Base-by-base conservation (phyloP, 73 alveolate genomes). In the Paramecium biaurelia region DNA sequence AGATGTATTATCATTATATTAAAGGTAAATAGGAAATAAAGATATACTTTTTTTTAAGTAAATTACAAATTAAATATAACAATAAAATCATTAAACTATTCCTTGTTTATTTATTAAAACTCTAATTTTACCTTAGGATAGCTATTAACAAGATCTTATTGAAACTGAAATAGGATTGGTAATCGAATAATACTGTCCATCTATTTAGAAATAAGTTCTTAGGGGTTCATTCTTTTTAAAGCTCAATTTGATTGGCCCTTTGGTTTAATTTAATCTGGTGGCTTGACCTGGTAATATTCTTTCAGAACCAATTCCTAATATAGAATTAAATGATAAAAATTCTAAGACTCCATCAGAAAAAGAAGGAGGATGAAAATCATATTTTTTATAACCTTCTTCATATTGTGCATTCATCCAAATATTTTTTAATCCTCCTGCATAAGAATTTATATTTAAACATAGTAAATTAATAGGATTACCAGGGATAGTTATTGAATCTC, bases 341-440 rank as follows among this genome's bases (percentile, higher is more conserved):
- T 96, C 98, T 53, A 96, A 92, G 38, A 59, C 85, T 26, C 96
- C 98, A 92, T 96, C 98, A 9, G 87, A 74, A 21, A 37, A 93
- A 15, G 94, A 92, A 26, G 90, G 70, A 26, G 92, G 76, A 37
- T 70, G 57, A 47, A 53, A 82, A 21, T 92, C 72, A 38, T 88
- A 63, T 38, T 85, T 30, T 45, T 85, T 45, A 11, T 89, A 42
- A 47, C 82, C 84, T 9, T 72, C 32, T 20, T 67, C 92, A 58
- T 94, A 93, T 41, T 74, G 15, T 23, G 92, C 94, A 76, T 93
- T 79, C 42, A 88, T 92, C 99, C 99, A 98, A 15, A 97, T 93
- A 90, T 96, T 93, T 76, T 88, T 68, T 2, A 96, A 85, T 15
- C 99, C 99, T 0, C 99, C 99, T 95, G 95, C 94, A 88, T 97